Percentiles rank a stretch among this genome's conserved stretches.
phyloP scores from a whole-genome alignment of 164 flowering plant species.

The Umbilicus rupestris region DNA sequence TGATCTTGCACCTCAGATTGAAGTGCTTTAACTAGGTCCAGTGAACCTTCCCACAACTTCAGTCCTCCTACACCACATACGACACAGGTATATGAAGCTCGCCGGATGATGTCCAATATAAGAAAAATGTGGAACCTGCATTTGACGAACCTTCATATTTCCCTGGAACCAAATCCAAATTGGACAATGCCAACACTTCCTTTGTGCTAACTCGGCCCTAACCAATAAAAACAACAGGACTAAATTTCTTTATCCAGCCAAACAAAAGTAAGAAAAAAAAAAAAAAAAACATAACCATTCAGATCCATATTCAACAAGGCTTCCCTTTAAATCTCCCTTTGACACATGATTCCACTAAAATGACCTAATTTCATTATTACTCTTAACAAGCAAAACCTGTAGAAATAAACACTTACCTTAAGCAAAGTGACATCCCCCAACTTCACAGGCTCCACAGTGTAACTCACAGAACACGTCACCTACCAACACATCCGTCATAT shows the following conservation, averaged over 20 bases:
- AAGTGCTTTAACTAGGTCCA: conserved; percentile 70
- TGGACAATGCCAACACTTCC: conserved; percentile 67
- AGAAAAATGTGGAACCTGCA: background rate
- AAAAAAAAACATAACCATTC: too few species aligned
- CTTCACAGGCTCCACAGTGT: conserved; percentile 44
- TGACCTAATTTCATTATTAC: too few species aligned
- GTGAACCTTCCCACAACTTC: conserved; percentile 92
- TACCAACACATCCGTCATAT: conserved; percentile 10
- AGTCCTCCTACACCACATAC: conserved; percentile 53
- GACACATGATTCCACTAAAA: background rate
- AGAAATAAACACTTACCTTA: conserved; percentile 38
- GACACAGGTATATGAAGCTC: background rate
- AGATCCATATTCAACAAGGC: too few species aligned
- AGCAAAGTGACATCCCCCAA: conserved; percentile 46
- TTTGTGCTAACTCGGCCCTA: conserved; percentile 84
- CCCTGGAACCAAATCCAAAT: conserved; percentile 90
- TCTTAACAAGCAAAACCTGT: background rate
- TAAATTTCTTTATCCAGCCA: background rate
- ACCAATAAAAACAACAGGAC: conserved; percentile 2
- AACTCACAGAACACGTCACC: conserved; percentile 36
- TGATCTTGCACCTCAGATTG: conserved; percentile 42
- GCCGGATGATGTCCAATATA: background rate
- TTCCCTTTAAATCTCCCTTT: background rate
- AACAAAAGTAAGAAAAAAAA: too few species aligned
- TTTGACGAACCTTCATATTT: conserved; percentile 73